Percentiles rank a stretch among this genome's conserved stretches.
Conservation (phyloP, 345 rosid species). For the Eucalyptus leucophloia region DNA sequence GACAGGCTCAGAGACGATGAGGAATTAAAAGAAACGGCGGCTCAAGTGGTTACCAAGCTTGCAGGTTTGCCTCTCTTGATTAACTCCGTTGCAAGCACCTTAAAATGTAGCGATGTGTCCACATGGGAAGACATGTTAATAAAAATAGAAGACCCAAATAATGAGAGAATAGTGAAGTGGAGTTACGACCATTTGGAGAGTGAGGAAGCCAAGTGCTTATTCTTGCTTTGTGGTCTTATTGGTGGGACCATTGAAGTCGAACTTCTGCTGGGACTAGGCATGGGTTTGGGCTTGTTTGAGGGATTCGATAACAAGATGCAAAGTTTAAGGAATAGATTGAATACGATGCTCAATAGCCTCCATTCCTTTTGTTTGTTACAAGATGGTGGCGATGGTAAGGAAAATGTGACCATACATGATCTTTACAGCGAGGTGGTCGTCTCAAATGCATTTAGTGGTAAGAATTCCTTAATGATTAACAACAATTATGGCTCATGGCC, state of each 20-base stretch:
- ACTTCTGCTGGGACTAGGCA: background rate
- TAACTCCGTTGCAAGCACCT: accelerated
- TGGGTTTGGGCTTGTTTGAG: background rate
- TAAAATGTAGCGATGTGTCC: background rate
- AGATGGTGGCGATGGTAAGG: no score
- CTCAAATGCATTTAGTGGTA: no score
- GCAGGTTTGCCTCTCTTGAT: background rate
- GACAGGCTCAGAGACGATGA: background rate
- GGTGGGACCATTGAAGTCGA: background rate
- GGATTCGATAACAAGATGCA: background rate
- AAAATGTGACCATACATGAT: no score
- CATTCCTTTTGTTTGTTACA: no score
- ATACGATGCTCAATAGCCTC: accelerated
- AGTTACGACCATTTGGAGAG: background rate
- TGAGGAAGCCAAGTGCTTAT: background rate
- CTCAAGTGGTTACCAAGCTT: background rate
- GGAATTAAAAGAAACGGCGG: accelerated
- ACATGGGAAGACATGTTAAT: background rate
- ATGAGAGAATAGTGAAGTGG: background rate
- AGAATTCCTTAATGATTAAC: no score
- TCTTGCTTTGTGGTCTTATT: background rate
- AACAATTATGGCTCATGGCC: no score
- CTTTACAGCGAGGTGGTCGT: no score
- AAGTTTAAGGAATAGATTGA: background rate
- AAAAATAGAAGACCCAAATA: background rate